Evolutionary conservation across 345 rosid genomes (phyloP).

Genomic region (Dovyalis caffra): DNA sequence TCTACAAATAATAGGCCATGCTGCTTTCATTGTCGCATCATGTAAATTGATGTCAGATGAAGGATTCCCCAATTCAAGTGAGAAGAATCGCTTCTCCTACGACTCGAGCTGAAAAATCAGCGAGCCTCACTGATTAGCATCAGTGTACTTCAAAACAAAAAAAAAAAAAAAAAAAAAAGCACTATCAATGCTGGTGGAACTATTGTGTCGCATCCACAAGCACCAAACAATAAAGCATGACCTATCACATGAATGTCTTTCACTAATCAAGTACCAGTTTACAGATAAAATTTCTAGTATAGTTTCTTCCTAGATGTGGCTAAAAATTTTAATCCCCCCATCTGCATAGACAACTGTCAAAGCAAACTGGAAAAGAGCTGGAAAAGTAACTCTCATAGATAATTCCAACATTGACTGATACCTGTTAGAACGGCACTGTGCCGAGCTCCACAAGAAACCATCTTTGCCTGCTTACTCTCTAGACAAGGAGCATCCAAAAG

Average conservation of each 20-base stretch:
- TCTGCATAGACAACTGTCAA: neutral
- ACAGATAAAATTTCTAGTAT: neutral
- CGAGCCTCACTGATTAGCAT: too few relatives aligned
- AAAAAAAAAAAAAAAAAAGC: too few relatives aligned
- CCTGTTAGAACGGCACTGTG: slow-evolving; percentile 74
- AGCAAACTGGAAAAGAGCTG: neutral
- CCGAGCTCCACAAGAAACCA: slow-evolving; percentile 78
- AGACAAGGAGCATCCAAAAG: slow-evolving; percentile 58
- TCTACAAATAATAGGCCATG: neutral
- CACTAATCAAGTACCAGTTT: neutral
- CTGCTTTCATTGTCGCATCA: neutral
- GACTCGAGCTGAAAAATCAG: too few relatives aligned
- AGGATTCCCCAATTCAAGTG: neutral
- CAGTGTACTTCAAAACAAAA: too few relatives aligned
- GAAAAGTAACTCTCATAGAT: neutral
- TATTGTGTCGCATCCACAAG: neutral
- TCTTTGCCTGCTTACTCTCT: slow-evolving; percentile 48
- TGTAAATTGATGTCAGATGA: neutral
- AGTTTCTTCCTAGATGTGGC: neutral
- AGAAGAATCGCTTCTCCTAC: neutral
- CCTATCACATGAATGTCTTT: neutral
- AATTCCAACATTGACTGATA: slow-evolving; percentile 18
- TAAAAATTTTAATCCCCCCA: neutral
- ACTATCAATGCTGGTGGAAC: neutral
- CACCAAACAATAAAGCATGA: neutral